Conservation (phyloP, 495 filamentous ascomycete genomes). For the Cercophora newfieldiana region DNA sequence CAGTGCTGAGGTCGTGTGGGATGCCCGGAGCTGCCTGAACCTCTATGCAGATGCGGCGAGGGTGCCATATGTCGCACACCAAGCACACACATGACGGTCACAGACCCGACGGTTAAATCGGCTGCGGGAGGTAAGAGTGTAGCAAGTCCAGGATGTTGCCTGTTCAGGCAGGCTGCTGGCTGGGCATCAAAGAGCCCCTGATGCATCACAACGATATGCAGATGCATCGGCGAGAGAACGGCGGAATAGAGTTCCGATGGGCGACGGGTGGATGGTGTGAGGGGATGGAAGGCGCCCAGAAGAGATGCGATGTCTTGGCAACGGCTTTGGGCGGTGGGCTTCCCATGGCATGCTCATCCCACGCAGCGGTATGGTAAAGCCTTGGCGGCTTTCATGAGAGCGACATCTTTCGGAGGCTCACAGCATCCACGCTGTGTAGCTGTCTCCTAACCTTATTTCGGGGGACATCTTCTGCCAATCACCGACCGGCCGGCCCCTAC, state of each 20-base stretch:
- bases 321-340: background rate
- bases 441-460: conserved; percentile 7
- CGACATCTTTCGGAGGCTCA: background rate
- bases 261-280: background rate
- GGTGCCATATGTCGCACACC: background rate
- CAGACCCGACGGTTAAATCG: background rate
- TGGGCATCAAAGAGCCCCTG: background rate
- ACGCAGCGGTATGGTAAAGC: background rate
- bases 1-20: background rate
- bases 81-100: background rate
- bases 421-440: conserved; percentile 5
- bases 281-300: background rate
- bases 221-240: background rate
- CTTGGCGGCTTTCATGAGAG: background rate
- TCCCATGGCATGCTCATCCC: background rate
- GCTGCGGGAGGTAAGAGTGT: background rate
- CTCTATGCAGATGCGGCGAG: too few relatives aligned
- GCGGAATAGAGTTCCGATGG: background rate
- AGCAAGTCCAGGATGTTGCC: too few relatives aligned
- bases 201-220: background rate
- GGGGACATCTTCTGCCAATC: background rate
- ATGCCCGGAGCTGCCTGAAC: too few relatives aligned
- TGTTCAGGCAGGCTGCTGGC: background rate
- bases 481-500: background rate
- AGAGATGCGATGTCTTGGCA: background rate